These are phyloP conservation scores for Misopates orontium DNA, from an alignment of 257 asterid genomes.

Conservation along the genomic window DNA sequence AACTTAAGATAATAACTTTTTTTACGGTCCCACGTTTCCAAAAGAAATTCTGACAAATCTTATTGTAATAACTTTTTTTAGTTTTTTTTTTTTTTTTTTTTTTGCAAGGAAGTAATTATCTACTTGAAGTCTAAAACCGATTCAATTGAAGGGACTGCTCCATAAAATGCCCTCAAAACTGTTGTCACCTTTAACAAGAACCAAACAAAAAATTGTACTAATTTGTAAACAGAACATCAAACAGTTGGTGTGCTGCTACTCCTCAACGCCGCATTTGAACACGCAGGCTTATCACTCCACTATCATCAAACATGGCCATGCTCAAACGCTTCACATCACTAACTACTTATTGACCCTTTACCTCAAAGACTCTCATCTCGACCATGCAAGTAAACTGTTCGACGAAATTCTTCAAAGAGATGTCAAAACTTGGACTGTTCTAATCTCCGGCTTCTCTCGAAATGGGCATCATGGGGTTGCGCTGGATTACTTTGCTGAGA, in stretches of 20 bases:
- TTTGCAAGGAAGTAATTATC: too few relatives aligned
- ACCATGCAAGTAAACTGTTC: slow-evolving; percentile 56
- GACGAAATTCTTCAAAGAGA: slow-evolving; percentile 67
- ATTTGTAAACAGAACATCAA: not conserved
- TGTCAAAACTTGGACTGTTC: slow-evolving; percentile 72
- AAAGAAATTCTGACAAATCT: too few relatives aligned
- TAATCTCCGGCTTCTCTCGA: slow-evolving; percentile 58
- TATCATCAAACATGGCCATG: slow-evolving; percentile 49
- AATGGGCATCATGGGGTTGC: slow-evolving; percentile 43
- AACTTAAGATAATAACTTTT: too few relatives aligned
- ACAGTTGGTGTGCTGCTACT: slow-evolving; percentile 17
- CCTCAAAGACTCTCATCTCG: slow-evolving; percentile 27
- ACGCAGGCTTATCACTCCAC: slow-evolving; percentile 42
- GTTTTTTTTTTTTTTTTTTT: too few relatives aligned
- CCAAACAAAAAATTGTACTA: not conserved
- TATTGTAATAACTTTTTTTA: too few relatives aligned
- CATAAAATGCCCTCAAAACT: not conserved
- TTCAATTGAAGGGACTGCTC: too few relatives aligned
- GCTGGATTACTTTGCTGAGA: slow-evolving; percentile 45
- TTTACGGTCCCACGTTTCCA: too few relatives aligned
- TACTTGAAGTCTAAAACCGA: too few relatives aligned
- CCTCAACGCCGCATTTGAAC: slow-evolving; percentile 25
- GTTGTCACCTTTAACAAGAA: slow-evolving; percentile 5
- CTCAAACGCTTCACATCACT: slow-evolving; percentile 21
- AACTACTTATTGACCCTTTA: slow-evolving; percentile 51